Base-by-base conservation (phyloP, 257 asterid genomes). In the Dorcoceras hygrometricum region DNA sequence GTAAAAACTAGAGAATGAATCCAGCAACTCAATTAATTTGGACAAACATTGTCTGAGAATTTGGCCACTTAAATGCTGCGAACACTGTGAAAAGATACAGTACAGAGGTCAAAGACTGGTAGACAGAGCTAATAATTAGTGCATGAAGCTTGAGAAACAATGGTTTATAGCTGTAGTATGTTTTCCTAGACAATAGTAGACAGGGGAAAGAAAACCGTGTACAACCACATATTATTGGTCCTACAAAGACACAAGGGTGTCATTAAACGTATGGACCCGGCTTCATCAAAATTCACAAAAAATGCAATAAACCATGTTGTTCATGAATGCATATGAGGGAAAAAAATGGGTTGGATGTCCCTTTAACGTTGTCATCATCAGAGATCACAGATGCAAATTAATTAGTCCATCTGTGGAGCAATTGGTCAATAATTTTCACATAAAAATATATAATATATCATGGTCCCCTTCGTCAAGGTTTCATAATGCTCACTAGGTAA, bases 141-240 rank as follows among this genome's bases (percentile, higher is more conserved):
- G 39, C 50, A 65, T 18, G 20, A 58, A 46, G 25, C 19, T 69
- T 27, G 57, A 46, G 20, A 36, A 24, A 54, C 48, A 23, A 62
- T 39, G 56, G 70, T 43, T 55, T 57, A 32, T 22, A 36, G 28
- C 39, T 63, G 65, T 51, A 31, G 23, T 26, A 55, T 28, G 63
- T 22, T 59, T 51, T 66, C 3, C 39, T 54, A 23, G 5, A 62
- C 56, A 66, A 55, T 62, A 66, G 34, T 54, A 66, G 16, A 69
- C 46, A 73, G 58, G 62, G 73, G 59, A 74, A 77, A 79, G 64
- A 76, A 63, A 43, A 76, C 64, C 72, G 77, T 71, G 73, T 70
- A 74, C 79, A 74, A 78, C 82, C 84, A 85, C 81, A 86, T 59
- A 73, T 23, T 72, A 77, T 16, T 77, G 87, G 89, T 62, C 89